Percentiles rank a stretch among this genome's conserved stretches.
Conservation (phyloP, 2,329 filamentous ascomycete genomes). For the Apiospora arundinis region DNA sequence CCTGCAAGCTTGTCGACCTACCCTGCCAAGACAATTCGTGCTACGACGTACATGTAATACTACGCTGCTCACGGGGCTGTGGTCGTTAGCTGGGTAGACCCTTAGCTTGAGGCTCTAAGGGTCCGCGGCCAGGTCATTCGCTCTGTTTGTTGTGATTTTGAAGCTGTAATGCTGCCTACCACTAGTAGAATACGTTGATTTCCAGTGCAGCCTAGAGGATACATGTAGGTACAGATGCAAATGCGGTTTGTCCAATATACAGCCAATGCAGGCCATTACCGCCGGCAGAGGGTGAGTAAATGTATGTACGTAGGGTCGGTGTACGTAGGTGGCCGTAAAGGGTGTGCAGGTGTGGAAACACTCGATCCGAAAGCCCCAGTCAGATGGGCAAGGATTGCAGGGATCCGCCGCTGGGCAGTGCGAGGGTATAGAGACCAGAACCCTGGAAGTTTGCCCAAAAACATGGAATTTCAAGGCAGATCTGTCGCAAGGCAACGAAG, state of each 20-base stretch:
- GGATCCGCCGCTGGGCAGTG: conserved; percentile 14
- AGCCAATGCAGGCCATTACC: neutral
- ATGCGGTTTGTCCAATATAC: neutral
- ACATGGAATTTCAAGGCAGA: conserved; percentile 15
- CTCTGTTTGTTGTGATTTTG: no score
- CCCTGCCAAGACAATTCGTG: neutral
- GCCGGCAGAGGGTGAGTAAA: neutral
- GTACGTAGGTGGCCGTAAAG: neutral
- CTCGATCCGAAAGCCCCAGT: neutral
- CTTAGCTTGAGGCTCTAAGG: conserved; percentile 8
- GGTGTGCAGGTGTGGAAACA: neutral
- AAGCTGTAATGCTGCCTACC: neutral
- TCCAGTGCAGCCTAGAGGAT: neutral
- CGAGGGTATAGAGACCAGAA: conserved; percentile 14
- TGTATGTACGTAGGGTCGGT: neutral
- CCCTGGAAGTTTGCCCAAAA: neutral
- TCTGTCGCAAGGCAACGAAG: neutral
- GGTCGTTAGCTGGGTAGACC: conserved; percentile 5
- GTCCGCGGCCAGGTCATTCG: conserved; percentile 4
- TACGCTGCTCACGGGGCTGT: conserved; percentile 12
- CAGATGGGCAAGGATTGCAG: neutral
- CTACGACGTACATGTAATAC: neutral
- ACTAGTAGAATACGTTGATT: neutral
- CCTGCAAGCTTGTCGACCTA: neutral
- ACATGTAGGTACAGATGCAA: no score